These are phyloP conservation scores for Bipolaris bicolor DNA, from an alignment of 2,329 filamentous ascomycete genomes.

Conservation along the genomic window DNA sequence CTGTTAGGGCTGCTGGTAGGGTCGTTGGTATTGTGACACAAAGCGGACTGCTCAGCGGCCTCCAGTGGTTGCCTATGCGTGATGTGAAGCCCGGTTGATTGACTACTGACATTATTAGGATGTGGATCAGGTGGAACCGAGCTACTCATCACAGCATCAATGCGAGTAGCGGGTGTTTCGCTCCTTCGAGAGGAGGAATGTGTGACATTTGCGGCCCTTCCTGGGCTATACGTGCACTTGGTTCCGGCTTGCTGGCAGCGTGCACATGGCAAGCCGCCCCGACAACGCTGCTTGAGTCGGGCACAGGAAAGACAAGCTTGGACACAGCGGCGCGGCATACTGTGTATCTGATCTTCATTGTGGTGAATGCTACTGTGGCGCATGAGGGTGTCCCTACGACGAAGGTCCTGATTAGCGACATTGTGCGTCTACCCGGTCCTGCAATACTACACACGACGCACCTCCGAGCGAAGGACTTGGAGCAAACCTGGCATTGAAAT, in stretches of 20 bases:
- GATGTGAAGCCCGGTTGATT: neutral
- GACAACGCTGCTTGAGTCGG: neutral
- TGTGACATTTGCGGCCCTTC: neutral
- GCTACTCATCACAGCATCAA: neutral
- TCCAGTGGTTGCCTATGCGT: neutral
- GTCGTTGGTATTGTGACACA: neutral
- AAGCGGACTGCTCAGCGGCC: neutral
- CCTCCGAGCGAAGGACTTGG: neutral
- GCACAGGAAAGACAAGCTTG: neutral
- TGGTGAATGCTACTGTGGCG: neutral
- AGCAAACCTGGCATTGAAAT: neutral
- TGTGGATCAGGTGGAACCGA: neutral
- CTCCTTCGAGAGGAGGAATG: neutral
- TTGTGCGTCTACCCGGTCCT: neutral
- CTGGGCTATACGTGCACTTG: neutral
- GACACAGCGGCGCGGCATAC: neutral
- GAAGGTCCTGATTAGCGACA: neutral
- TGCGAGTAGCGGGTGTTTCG: neutral
- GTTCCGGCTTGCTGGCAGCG: neutral
- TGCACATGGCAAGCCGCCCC: neutral
- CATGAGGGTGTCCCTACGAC: neutral
- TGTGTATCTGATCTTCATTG: neutral
- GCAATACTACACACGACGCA: neutral
- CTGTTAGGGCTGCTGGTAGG: neutral
- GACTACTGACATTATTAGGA: neutral